phyloP scores from a whole-genome alignment of 495 filamentous ascomycete species.

The Xanthoparmelia taractica region DNA sequence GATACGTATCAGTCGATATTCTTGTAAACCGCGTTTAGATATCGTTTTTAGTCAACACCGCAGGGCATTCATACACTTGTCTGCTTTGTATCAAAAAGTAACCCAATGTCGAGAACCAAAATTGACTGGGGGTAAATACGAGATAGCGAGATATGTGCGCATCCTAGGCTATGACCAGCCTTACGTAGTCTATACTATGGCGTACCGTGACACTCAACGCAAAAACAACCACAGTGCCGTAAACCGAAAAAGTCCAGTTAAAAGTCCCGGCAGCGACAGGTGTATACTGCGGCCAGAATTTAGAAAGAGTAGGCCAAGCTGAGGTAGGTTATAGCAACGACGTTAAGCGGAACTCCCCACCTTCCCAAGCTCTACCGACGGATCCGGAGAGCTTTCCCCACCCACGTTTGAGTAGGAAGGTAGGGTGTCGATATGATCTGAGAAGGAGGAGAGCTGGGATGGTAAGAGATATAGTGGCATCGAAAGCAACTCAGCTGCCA shows the following conservation, averaged over 20 bases:
- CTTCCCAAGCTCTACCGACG: neutral
- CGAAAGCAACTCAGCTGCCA: slow-evolving; percentile 41
- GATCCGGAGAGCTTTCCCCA: neutral
- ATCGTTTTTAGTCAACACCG: neutral
- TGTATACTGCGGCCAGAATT: neutral
- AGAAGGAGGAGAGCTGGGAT: slow-evolving; percentile 18
- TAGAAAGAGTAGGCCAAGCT: neutral
- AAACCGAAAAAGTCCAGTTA: neutral
- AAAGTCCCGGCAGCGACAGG: neutral
- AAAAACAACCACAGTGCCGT: neutral
- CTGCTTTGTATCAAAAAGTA: neutral
- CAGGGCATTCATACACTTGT: neutral
- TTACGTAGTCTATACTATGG: too few relatives aligned
- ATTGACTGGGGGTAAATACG: too few relatives aligned
- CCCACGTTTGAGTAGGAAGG: neutral
- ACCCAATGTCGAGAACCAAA: too few relatives aligned
- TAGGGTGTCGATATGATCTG: neutral
- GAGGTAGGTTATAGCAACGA: neutral
- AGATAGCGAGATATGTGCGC: too few relatives aligned
- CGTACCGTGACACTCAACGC: too few relatives aligned
- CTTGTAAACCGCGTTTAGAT: neutral
- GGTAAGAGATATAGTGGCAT: slow-evolving; percentile 28
- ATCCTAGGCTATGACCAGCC: too few relatives aligned
- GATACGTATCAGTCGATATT: neutral
- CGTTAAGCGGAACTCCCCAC: neutral